phyloP scores from a whole-genome alignment of 2,329 filamentous ascomycete species.

The Claviceps sorghi region DNA sequence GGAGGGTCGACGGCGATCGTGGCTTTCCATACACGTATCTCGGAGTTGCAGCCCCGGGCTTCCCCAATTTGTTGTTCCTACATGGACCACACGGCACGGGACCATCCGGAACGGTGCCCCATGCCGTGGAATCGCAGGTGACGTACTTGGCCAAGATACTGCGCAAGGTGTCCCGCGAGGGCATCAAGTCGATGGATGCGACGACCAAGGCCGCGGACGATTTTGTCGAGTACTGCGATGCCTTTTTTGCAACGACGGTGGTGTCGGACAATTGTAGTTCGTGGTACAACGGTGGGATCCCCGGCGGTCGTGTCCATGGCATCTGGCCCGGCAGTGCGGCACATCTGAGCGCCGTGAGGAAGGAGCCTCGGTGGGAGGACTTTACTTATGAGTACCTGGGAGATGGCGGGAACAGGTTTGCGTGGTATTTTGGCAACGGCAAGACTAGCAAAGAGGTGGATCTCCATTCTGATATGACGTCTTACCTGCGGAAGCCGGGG shows the following conservation, averaged over 20 bases:
- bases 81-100: slow-evolving; percentile 46
- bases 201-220: slow-evolving; percentile 46
- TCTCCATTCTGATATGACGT: slow-evolving; percentile 42
- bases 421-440: slow-evolving; percentile 54
- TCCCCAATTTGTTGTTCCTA: slow-evolving; percentile 53
- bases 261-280: slow-evolving; percentile 49
- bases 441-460: slow-evolving; percentile 46
- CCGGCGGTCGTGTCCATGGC: slow-evolving; percentile 50
- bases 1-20: slow-evolving; percentile 38
- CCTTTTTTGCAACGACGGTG: slow-evolving; percentile 40
- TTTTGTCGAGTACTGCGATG: slow-evolving; percentile 43
- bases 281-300: slow-evolving; percentile 55
- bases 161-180: slow-evolving; percentile 50
- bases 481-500: slow-evolving; percentile 43
- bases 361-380: slow-evolving; percentile 41
- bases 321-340: slow-evolving; percentile 55
- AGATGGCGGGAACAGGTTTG: slow-evolving; percentile 34
- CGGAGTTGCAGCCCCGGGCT: slow-evolving; percentile 46
- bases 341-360: slow-evolving; percentile 43
- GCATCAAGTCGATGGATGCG: slow-evolving; percentile 47
- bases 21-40: slow-evolving; percentile 56
- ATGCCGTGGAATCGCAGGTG: slow-evolving; percentile 50
- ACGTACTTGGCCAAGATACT: slow-evolving; percentile 52
- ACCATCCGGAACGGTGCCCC: slow-evolving; percentile 50
- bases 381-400: slow-evolving; percentile 34